These are phyloP conservation scores for Ocimum tenuiflorum DNA, from an alignment of 257 asterid species.

Conservation along the genomic window DNA sequence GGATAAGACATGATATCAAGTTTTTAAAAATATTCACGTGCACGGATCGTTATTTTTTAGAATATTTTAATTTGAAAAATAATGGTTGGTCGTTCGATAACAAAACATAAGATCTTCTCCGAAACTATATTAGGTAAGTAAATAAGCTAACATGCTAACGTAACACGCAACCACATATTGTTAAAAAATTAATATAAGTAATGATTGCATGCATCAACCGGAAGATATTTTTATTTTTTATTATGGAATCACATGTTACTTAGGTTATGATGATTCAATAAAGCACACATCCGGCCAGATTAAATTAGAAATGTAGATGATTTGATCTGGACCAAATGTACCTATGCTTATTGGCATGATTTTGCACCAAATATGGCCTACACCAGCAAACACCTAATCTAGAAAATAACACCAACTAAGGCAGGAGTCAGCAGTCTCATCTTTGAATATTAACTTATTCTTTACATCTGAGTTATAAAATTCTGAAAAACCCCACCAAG, in stretches of 20 bases:
- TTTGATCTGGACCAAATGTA: not conserved
- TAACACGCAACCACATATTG: too few species aligned
- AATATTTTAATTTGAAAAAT: not conserved
- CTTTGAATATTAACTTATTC: not conserved
- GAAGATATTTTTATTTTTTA: not conserved
- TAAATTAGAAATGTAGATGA: not conserved
- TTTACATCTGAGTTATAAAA: not conserved
- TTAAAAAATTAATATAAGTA: not conserved
- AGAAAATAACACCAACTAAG: not conserved
- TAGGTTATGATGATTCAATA: too few species aligned
- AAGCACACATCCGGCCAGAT: too few species aligned
- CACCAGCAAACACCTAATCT: not conserved
- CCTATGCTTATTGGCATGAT: not conserved
- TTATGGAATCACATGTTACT: not conserved
- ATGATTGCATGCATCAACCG: not conserved
- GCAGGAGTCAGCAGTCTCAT: not conserved
- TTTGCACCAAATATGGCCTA: constrained; percentile 9
- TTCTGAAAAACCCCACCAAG: not conserved
- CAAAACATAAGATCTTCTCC: not conserved
- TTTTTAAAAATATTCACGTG: too few species aligned
- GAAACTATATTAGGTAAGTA: not conserved
- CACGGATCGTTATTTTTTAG: too few species aligned
- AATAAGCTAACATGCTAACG: too few species aligned
- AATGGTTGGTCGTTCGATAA: not conserved
- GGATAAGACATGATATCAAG: too few species aligned